A percentile compares a stretch with the other conserved stretches of the same genome.
Conservation (phyloP, 345 rosid genomes). For the Eucalyptus sp. region DNA sequence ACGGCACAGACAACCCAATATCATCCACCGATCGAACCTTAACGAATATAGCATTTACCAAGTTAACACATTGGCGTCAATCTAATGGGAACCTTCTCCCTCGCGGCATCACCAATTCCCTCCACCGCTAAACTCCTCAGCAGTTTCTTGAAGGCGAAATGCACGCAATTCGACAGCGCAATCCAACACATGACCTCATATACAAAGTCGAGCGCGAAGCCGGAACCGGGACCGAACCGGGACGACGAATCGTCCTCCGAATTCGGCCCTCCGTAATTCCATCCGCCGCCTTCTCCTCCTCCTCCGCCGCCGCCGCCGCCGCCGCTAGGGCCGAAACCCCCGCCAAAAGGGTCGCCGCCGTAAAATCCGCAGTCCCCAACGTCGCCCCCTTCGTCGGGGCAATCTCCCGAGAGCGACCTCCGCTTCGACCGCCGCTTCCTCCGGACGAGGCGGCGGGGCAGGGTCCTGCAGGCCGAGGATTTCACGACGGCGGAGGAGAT, state of each 20-base stretch:
- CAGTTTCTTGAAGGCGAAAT: conserved; percentile 73
- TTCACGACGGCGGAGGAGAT: conserved; percentile 21
- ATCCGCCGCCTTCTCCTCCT: conserved; percentile 28
- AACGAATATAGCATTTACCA: not conserved
- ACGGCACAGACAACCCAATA: not conserved
- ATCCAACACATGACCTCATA: conserved; percentile 96
- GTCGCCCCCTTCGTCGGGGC: not conserved
- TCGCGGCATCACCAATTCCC: conserved; percentile 16
- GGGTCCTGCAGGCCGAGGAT: conserved; percentile 20
- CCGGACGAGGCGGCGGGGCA: conserved; percentile 33
- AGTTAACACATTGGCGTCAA: conserved; percentile 33
- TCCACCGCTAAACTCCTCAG: conserved; percentile 28
- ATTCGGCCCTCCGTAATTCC: conserved; percentile 47
- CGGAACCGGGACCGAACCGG: conserved; percentile 25
- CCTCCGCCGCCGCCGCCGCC: conserved; percentile 17
- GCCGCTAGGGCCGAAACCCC: conserved; percentile 22
- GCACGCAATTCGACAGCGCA: conserved; percentile 74
- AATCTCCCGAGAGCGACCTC: conserved; percentile 7
- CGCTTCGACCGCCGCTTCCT: conserved; percentile 52
- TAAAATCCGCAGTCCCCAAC: not conserved
- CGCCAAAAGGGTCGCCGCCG: conserved; percentile 30
- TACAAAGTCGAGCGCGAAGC: conserved; percentile 52
- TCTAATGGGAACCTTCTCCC: conserved; percentile 51
- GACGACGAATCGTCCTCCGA: conserved; percentile 63
- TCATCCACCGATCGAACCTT: not conserved